A percentile compares a stretch with the other conserved stretches of the same genome.
These are phyloP conservation scores for Arthrocladium fulminans DNA, from an alignment of 2,329 filamentous ascomycete genomes.

Conservation along the genomic window DNA sequence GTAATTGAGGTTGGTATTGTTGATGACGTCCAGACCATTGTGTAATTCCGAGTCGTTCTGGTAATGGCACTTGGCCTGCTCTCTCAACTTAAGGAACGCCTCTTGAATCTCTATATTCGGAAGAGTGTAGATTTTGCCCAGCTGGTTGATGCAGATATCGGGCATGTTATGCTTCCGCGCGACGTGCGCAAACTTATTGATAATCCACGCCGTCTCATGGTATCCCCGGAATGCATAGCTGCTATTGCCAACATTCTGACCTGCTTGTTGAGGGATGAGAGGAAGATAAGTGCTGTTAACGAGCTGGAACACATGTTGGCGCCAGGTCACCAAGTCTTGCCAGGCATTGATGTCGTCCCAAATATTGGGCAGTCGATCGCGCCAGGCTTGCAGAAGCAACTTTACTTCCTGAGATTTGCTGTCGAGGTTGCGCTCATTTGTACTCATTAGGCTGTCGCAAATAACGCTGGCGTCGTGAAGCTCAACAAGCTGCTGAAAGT, in stretches of 20 bases:
- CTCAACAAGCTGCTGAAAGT: constrained; percentile 96
- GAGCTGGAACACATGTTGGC: constrained; percentile 95
- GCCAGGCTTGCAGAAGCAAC: constrained; percentile 85
- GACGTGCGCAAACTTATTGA: constrained; percentile 96
- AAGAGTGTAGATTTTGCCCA: constrained; percentile 95
- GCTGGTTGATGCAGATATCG: constrained; percentile 92
- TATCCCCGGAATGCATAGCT: constrained; percentile 96
- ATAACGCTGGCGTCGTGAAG: constrained; percentile 96
- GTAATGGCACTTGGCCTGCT: constrained; percentile 98
- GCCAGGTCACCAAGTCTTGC: constrained; percentile 99
- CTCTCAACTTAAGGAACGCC: constrained; percentile 93
- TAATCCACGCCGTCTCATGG: constrained; percentile 99
- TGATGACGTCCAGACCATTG: constrained; percentile 93
- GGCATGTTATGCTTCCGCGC: constrained; percentile 93
- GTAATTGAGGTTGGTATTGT: constrained; percentile 98
- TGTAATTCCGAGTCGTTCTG: constrained; percentile 89
- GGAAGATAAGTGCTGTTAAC: constrained; percentile 92
- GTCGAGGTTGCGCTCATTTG: constrained; percentile 76
- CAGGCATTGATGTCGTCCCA: constrained; percentile 99
- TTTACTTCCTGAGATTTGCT: constrained; percentile 94
- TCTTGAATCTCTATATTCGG: constrained; percentile 99
- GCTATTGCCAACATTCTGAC: constrained; percentile 71
- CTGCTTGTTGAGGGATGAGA: constrained; percentile 66
- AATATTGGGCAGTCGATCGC: constrained; percentile 88
- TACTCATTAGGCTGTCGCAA: constrained; percentile 78